A percentile compares a stretch with the other conserved stretches of the same genome.
Evolutionary conservation across 306 rosid species (phyloP).

Genomic region (Prunus padus): DNA sequence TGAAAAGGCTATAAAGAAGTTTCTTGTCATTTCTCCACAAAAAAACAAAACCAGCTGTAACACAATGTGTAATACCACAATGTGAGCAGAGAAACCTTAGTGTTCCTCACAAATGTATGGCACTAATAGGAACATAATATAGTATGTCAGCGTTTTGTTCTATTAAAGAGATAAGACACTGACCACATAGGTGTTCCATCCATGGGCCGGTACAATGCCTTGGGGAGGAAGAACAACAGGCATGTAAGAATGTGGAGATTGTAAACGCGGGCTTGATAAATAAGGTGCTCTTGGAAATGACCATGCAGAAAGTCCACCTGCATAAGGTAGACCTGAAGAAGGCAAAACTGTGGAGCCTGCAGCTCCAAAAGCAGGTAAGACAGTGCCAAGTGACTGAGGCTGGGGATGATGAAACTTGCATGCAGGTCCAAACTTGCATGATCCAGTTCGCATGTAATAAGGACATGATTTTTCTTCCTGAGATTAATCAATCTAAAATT

Average conservation of each 20-base stretch:
- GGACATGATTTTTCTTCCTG: slow-evolving; percentile 92
- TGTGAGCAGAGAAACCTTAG: slow-evolving; percentile 1
- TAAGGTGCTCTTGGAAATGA: slow-evolving; percentile 69
- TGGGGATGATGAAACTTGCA: slow-evolving; percentile 95
- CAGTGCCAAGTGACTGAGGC: slow-evolving; percentile 54
- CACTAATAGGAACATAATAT: not conserved
- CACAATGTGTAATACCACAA: not conserved
- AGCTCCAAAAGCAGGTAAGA: slow-evolving; percentile 49
- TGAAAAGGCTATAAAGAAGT: not conserved
- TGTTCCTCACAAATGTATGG: not conserved
- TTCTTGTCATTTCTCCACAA: not conserved
- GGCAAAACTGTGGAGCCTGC: slow-evolving; percentile 49
- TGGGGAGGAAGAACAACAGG: slow-evolving; percentile 74
- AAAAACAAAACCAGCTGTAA: not conserved
- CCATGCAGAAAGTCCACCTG: slow-evolving; percentile 68
- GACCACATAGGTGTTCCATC: slow-evolving; percentile 89
- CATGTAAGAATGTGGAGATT: slow-evolving; percentile 59
- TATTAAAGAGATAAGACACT: slow-evolving; percentile 27
- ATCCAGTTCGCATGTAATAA: slow-evolving; percentile 80
- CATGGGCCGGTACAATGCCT: slow-evolving; percentile 57
- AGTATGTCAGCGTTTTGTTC: not conserved
- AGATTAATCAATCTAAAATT: slow-evolving; percentile 11
- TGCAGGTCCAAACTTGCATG: slow-evolving; percentile 89
- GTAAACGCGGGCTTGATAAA: slow-evolving; percentile 47
- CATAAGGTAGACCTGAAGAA: slow-evolving; percentile 60